phyloP scores from a whole-genome alignment of 352 stramenopile species.

The Phytophthora palmivora region DNA sequence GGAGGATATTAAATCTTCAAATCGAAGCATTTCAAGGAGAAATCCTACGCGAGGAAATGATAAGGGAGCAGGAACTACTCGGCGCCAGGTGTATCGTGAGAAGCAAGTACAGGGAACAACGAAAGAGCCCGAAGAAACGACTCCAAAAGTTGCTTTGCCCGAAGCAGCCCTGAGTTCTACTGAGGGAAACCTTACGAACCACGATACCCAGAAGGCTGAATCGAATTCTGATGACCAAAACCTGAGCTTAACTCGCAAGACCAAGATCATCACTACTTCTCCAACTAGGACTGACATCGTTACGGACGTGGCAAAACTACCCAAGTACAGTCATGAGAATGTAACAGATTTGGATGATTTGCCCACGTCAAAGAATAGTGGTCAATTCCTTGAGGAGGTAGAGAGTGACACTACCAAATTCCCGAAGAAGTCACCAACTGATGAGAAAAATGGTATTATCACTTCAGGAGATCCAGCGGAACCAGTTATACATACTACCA shows the following conservation, averaged over 20 bases:
- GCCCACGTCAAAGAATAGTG: not conserved
- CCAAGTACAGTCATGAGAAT: not conserved
- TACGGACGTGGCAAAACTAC: not conserved
- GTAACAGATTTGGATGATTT: slow-evolving; percentile 1
- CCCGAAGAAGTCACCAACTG: too few relatives aligned
- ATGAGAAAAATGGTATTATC: too few relatives aligned
- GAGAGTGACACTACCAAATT: too few relatives aligned
- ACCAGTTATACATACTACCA: too few relatives aligned
- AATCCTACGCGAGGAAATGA: slow-evolving; percentile 31
- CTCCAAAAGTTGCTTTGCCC: slow-evolving; percentile 1
- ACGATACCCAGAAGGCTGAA: slow-evolving; percentile 7
- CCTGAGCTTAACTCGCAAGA: not conserved
- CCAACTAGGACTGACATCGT: not conserved
- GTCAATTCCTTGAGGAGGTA: too few relatives aligned
- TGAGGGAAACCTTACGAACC: slow-evolving; percentile 13
- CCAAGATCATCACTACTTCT: not conserved
- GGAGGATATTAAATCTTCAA: slow-evolving; percentile 37
- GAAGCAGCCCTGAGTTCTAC: slow-evolving; percentile 7
- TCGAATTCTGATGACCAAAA: slow-evolving; percentile 1
- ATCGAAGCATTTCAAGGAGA: slow-evolving; percentile 31
- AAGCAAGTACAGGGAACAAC: slow-evolving; percentile 44
- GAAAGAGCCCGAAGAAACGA: slow-evolving; percentile 19
- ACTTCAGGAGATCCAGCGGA: too few relatives aligned
- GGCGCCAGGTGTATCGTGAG: slow-evolving; percentile 71
- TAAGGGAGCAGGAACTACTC: slow-evolving; percentile 21